Percentiles rank a stretch among this genome's conserved stretches.
phyloP scores from a whole-genome alignment of 169 alveolate species.

The Plasmodium ovale region DNA sequence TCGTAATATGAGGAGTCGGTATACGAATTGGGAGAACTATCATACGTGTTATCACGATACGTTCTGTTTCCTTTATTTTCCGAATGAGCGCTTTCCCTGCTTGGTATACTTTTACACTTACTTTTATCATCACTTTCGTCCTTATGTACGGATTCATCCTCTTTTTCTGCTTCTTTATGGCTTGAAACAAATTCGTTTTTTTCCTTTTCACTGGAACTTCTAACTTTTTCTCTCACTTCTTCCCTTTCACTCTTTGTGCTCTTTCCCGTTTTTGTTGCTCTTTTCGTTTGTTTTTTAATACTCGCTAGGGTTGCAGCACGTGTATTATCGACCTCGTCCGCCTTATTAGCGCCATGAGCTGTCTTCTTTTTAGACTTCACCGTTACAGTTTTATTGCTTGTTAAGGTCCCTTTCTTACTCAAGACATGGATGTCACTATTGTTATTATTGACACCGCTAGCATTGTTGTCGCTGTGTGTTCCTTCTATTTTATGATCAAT shows the following conservation, averaged over 20 bases:
- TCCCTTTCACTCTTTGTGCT: not conserved
- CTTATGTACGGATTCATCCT: not conserved
- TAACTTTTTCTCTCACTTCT: not conserved
- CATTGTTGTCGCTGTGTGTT: not conserved
- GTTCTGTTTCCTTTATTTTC: not conserved
- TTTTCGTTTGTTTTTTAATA: not conserved
- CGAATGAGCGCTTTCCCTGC: not conserved
- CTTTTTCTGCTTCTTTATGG: constrained; percentile 6
- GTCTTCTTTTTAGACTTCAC: not conserved
- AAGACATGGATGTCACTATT: not conserved
- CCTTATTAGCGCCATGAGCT: not conserved
- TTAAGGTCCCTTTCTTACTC: not conserved
- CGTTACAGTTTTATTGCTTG: not conserved
- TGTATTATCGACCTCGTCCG: not conserved
- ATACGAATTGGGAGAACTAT: not conserved
- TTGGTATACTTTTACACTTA: not conserved
- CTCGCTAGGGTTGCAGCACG: not conserved
- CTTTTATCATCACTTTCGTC: not conserved
- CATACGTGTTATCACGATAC: not conserved
- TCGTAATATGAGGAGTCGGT: not conserved
- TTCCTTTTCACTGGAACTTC: not conserved
- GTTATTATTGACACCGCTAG: not conserved
- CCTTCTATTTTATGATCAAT: constrained; percentile 5
- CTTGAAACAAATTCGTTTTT: not conserved
- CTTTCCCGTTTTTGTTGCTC: not conserved